Evolutionary conservation across 352 stramenopile genomes (phyloP), one percentile per base, ranked within the genome.

Genomic region (Aphanomyces euteiches): DNA sequence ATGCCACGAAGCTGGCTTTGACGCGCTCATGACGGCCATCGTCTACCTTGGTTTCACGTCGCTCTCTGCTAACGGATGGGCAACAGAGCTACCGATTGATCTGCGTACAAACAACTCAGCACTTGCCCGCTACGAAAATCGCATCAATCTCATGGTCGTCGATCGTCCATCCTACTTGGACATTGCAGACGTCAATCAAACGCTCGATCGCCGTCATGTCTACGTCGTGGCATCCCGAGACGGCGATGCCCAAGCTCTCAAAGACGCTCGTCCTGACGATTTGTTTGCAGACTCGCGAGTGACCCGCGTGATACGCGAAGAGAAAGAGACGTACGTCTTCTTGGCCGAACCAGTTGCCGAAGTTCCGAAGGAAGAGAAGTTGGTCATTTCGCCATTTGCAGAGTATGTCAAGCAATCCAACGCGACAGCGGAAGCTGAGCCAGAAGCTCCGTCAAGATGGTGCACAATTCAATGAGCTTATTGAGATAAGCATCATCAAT

Each of bases 1-100:
- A 34, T 90, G 83, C 41, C 87, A 95, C 72, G 87, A 95, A 67
- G 87, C 87, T n/a, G 87, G 87, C 45, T 95, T 92, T 57, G 87
- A 95, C 47, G 85, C 87, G 17, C 90, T 92, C 74, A 93, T 95
- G 85, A 95, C 87, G 2, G 80, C 77, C 50, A 79, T 92, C 40
- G 90, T 85, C 65, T 93, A 90, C 72, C 69, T 93, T 21, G 84
- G 84, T 40, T 69, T 93, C 19, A 66, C 90, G 41, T 81, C 79
- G 0, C 81, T 90, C 48, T 79, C 89, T 45, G 69, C 76, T 45
- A 78, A 85, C 19, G 82, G 82, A 40, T 77, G 84, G 38, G 36
- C 89, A 41, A 43, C 72, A 2, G 72, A 77, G 3, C 54, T 61
- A 10, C n/a, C 73, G 43, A 67, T 77, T 61, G 72, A 69, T 15